These are phyloP conservation scores for Leucaena leucocephala DNA, from an alignment of 306 rosid species.

Conservation along the genomic window DNA sequence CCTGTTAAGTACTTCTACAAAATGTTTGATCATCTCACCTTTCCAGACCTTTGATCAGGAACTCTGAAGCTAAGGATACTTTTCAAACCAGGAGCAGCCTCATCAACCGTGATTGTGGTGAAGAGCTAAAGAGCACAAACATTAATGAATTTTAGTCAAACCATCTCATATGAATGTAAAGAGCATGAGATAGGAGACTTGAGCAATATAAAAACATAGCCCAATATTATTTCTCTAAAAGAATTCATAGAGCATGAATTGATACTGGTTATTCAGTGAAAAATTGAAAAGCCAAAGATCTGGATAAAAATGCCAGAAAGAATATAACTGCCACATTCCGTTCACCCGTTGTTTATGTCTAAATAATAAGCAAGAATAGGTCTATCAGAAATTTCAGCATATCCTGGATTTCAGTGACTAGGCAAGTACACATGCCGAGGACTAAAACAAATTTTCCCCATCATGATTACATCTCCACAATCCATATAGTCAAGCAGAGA, in stretches of 20 bases:
- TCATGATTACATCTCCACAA: neutral
- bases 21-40: conserved; percentile 58
- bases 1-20: neutral
- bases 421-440: neutral
- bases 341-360: neutral
- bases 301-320: neutral
- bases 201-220: neutral
- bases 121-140: conserved; percentile 54
- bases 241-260: neutral
- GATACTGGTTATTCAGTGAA: neutral
- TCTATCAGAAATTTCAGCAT: neutral
- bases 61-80: neutral
- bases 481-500: neutral
- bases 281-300: too few species aligned
- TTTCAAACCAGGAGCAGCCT: neutral
- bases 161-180: neutral
- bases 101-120: conserved; percentile 74
- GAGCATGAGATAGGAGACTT: neutral
- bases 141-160: conserved; percentile 29
- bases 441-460: neutral
- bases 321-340: neutral
- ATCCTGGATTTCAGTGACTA: neutral
- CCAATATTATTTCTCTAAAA: neutral
- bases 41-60: conserved; percentile 52
- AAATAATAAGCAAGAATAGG: neutral